Evolutionary conservation across 306 rosid species (phyloP).

Genomic region (Comarum palustre): DNA sequence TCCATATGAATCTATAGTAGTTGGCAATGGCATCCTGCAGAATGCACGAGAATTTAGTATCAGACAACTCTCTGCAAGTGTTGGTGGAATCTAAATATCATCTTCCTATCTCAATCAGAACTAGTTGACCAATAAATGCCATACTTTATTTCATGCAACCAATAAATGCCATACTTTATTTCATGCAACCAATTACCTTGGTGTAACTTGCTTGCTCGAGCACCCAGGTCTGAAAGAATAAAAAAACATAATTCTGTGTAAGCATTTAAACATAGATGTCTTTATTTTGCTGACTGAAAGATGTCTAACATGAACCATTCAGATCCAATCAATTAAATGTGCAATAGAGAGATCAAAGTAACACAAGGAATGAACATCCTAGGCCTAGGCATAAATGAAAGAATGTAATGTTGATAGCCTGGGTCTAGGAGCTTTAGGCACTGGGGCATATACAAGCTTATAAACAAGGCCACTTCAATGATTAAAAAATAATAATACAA

Average conservation of each 20-base stretch:
- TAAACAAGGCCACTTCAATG: not conserved
- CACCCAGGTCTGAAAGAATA: conserved; percentile 50
- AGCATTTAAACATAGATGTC: not conserved
- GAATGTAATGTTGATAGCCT: not conserved
- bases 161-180: too few species aligned
- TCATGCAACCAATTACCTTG: conserved; percentile 50
- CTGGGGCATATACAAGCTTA: not conserved
- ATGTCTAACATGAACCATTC: conserved; percentile 3
- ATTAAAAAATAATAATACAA: not conserved
- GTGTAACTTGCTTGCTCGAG: conserved; percentile 80
- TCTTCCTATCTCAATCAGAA: not conserved
- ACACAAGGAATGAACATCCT: not conserved
- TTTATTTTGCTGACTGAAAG: not conserved
- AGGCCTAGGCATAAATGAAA: not conserved
- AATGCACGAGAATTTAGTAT: conserved; percentile 24
- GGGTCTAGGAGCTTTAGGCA: not conserved
- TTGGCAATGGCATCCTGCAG: conserved; percentile 84
- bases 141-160: not conserved
- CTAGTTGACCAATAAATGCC: not conserved
- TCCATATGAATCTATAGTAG: conserved; percentile 92
- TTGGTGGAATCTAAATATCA: not conserved
- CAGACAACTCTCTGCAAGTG: not conserved
- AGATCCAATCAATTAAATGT: not conserved
- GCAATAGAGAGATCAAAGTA: not conserved
- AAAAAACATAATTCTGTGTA: conserved; percentile 14